Evolutionary conservation across 2,329 filamentous ascomycete species (phyloP).

Genomic region (Botryotinia globosa): DNA sequence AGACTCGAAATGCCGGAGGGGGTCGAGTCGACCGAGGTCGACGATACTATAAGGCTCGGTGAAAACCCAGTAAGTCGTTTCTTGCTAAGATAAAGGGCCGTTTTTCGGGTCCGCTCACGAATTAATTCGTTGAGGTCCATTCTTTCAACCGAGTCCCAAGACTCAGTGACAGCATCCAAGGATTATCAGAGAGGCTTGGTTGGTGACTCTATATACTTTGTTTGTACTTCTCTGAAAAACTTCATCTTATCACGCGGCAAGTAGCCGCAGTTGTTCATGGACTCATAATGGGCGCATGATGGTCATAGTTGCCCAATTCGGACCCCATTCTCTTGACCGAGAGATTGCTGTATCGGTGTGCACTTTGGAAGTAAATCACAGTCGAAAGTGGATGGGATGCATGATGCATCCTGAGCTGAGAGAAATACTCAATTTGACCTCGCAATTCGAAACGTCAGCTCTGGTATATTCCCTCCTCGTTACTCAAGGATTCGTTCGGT

Average conservation of each 20-base stretch:
- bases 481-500: neutral
- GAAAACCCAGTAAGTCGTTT: neutral
- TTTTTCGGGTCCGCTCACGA: neutral
- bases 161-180: neutral
- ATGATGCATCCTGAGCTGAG: neutral
- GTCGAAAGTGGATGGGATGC: constrained; percentile 1
- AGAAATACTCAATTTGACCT: neutral
- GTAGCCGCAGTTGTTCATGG: constrained; percentile 11
- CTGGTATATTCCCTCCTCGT: neutral
- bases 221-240: neutral
- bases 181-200: neutral
- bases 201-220: neutral
- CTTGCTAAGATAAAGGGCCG: constrained; percentile 8
- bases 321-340: constrained; percentile 2
- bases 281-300: constrained; percentile 19
- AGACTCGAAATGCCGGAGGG: neutral
- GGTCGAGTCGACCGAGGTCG: neutral
- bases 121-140: neutral
- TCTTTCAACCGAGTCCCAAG: neutral
- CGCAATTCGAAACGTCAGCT: constrained; percentile 9
- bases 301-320: constrained; percentile 12
- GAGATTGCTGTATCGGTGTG: constrained; percentile 2
- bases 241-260: constrained; percentile 17
- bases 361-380: neutral
- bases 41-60: neutral